A percentile compares a stretch with the other conserved stretches of the same genome.
Evolutionary conservation across 2,329 filamentous ascomycete genomes (phyloP).

Genomic region (Colletotrichum viniferum): DNA sequence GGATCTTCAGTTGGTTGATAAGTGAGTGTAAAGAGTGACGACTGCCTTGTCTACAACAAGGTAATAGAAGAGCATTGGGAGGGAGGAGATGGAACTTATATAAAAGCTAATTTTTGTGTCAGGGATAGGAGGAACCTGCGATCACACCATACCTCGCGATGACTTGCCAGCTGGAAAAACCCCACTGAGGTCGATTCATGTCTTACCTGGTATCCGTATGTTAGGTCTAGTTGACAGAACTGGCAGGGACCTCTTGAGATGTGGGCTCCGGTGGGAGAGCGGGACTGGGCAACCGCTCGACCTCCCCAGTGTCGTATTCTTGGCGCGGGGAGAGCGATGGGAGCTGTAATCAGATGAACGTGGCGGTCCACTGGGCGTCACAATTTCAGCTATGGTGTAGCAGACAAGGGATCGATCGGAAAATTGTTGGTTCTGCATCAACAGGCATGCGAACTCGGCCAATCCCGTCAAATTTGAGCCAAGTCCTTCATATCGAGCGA

Average conservation of each 20-base stretch:
- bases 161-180: background rate
- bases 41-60: background rate
- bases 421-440: background rate
- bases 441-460: background rate
- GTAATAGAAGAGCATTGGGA: background rate
- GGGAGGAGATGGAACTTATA: background rate
- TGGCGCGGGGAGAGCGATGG: background rate
- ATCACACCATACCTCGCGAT: background rate
- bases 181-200: background rate
- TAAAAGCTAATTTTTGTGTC: background rate
- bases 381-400: background rate
- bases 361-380: background rate
- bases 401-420: background rate
- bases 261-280: background rate
- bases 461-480: background rate
- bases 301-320: background rate
- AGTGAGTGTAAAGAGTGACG: background rate
- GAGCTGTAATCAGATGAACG: background rate
- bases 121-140: background rate
- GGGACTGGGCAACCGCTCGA: background rate
- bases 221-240: background rate
- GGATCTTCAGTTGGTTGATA: background rate
- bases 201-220: background rate
- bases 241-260: background rate
- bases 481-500: background rate